Evolutionary conservation across 2,329 filamentous ascomycete species (phyloP).

Genomic region (Metarhizium anisopliae): DNA sequence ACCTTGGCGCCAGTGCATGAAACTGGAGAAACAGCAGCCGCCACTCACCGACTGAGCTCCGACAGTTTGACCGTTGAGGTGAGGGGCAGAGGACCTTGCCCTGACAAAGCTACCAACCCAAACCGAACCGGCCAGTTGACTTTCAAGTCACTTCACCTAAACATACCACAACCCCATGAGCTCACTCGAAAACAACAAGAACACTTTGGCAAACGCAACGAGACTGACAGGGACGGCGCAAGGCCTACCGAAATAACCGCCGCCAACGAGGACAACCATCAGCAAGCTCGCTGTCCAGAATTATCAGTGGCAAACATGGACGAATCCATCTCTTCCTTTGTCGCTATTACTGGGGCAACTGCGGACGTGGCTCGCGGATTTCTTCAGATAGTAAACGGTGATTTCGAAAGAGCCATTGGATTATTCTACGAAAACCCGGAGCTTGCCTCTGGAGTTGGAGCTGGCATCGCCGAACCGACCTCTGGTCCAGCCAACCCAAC

Average conservation of each 20-base stretch:
- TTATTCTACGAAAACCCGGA: constrained; percentile 88
- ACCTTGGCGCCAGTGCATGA: neutral
- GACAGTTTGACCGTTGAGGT: neutral
- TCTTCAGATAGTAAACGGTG: constrained; percentile 73
- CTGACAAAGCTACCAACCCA: neutral
- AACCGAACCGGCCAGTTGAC: neutral
- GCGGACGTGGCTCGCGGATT: constrained; percentile 72
- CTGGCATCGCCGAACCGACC: constrained; percentile 17
- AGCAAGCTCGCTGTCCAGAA: neutral
- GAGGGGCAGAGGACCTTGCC: neutral
- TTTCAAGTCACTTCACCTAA: neutral
- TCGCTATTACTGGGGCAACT: constrained; percentile 68
- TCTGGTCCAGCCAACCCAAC: constrained; percentile 10
- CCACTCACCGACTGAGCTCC: neutral
- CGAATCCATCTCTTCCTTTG: constrained; percentile 68
- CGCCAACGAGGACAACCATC: neutral
- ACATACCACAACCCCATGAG: neutral
- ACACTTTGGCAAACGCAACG: neutral
- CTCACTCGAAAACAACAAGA: neutral
- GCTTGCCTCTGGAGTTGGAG: constrained; percentile 33
- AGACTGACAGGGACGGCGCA: neutral
- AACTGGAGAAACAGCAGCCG: neutral
- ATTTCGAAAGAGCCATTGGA: constrained; percentile 77
- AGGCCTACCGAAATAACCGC: neutral
- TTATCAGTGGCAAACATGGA: constrained; percentile 42